Base-by-base conservation (phyloP, 2,329 filamentous ascomycete species). In the Colletotrichum theobromicola region DNA sequence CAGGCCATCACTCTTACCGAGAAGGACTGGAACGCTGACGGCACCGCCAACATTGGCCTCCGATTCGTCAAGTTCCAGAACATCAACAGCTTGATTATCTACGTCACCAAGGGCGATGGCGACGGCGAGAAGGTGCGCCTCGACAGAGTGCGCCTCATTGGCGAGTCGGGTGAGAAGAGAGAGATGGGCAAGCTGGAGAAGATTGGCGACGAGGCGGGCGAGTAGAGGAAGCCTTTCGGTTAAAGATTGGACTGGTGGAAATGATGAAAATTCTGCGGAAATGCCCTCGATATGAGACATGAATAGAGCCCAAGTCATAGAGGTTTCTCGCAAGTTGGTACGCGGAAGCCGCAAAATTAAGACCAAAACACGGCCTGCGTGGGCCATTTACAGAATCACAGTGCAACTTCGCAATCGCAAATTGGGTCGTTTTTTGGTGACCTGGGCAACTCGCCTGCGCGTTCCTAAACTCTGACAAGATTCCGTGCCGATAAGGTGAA, bases 61-160 rank as follows among this genome's bases (percentile, higher is more conserved):
- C 94, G 96, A 16, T 98, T 96, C 81, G 97, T 99, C 85, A 98
- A 98, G 87, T 99, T 98, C 88, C 97, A 98, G 86, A 97, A 95
- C 81, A 94, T 98, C 68, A 94, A 92, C 74, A 97, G 93, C 76
- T 82, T 99, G 79, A 93, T 98, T 21, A 79, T 99, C 13, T 99
- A 98, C 83, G 93, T 99, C 37, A 94, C 94, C 68, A 93, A 97
- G 82, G 96, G 95, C 3, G 94, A 96, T 69, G 93, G 93, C 21
- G 93, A 95, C 66, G 91, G 93, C 57, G 96, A 98, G 82, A 96
- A 94, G 87, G 93, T 97, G 72, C 92, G 97, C 71, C 84, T 99
- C 64, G 94, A 97, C 84, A 89, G 94, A 66, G 85, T 97, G 77
- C 89, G 92, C 79, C 87, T 98, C 70, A 93, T 98, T 81, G 97